A percentile compares a stretch with the other conserved stretches of the same genome.
These are phyloP conservation scores for Candida ficus DNA, from an alignment of 805 yeast genomes.

Conservation along the genomic window DNA sequence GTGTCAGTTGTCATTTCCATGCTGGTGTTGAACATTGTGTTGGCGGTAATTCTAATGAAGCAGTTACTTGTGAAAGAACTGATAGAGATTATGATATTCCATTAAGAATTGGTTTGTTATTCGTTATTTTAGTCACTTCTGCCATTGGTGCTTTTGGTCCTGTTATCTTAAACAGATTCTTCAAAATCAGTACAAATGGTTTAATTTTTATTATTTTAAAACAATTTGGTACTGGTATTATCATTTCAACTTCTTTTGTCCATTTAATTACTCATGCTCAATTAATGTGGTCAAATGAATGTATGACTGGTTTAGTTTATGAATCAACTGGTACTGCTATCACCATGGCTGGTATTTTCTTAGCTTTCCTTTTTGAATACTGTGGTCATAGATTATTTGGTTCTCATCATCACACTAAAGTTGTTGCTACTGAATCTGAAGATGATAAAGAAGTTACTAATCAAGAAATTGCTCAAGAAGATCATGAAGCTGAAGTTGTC, in stretches of 20 bases:
- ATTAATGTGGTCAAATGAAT: slow-evolving; percentile 16
- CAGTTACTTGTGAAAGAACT: slow-evolving; percentile 11
- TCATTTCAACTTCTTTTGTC: slow-evolving; percentile 19
- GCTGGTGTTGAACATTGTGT: slow-evolving; percentile 23
- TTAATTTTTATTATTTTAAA: slow-evolving; percentile 11
- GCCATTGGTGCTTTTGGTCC: slow-evolving; percentile 16
- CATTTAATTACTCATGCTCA: slow-evolving; percentile 18
- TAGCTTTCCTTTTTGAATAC: slow-evolving; percentile 16
- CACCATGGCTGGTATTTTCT: slow-evolving; percentile 18
- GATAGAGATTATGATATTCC: slow-evolving; percentile 16
- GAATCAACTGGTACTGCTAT: slow-evolving; percentile 17
- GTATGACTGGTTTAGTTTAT: slow-evolving; percentile 14
- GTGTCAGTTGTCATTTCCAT: slow-evolving; percentile 19
- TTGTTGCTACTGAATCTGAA: background rate
- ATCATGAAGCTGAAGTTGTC: background rate
- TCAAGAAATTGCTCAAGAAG: background rate
- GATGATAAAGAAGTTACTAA: slow-evolving; percentile 2
- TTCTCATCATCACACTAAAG: slow-evolving; percentile 1
- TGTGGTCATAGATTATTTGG: slow-evolving; percentile 9
- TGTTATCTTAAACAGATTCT: slow-evolving; percentile 7
- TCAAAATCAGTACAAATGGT: slow-evolving; percentile 8
- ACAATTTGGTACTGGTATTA: slow-evolving; percentile 21
- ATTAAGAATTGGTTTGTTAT: slow-evolving; percentile 16
- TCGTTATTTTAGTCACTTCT: slow-evolving; percentile 14
- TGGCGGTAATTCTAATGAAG: slow-evolving; percentile 15